These are phyloP conservation scores for Clarireedia homoeocarpa DNA, from an alignment of 2,329 filamentous ascomycete species.

Conservation along the genomic window DNA sequence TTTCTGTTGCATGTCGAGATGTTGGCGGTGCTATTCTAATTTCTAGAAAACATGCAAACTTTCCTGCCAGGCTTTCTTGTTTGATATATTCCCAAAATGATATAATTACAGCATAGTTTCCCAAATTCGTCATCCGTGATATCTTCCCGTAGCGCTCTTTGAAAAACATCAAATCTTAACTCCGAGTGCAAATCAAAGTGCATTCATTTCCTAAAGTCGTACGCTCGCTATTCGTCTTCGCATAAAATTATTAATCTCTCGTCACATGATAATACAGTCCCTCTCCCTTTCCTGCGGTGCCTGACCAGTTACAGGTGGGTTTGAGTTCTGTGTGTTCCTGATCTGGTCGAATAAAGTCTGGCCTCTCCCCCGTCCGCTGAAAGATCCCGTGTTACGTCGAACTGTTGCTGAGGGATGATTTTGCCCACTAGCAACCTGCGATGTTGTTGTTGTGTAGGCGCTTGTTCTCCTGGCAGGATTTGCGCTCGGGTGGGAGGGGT, in stretches of 20 bases:
- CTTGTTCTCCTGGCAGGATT: conserved; percentile 16
- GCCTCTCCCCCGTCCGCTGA: conserved; percentile 9
- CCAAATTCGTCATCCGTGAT: not conserved
- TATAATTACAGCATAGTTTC: not conserved
- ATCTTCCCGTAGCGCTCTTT: not conserved
- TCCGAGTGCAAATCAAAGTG: not conserved
- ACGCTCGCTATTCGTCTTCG: not conserved
- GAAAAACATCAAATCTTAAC: not conserved
- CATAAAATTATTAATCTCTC: not conserved
- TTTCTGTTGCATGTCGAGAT: not conserved
- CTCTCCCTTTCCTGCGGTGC: conserved; percentile 13
- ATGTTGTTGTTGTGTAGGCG: conserved; percentile 13
- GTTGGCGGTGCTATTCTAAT: not conserved
- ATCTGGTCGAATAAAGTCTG: conserved; percentile 16
- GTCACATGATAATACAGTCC: conserved; percentile 25
- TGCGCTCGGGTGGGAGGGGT: conserved; percentile 33
- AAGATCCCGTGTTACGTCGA: not conserved
- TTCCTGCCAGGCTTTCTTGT: too few species aligned
- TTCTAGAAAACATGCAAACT: not conserved
- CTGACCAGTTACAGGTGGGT: conserved; percentile 1
- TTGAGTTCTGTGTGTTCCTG: conserved; percentile 14
- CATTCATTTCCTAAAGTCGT: not conserved
- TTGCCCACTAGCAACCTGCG: not conserved
- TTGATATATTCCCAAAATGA: not conserved
- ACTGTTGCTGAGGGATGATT: not conserved